Percentiles rank a stretch among this genome's conserved stretches.
Conservation (phyloP, 1,139 yeast species). For the Tardiomyces digboiensis region DNA sequence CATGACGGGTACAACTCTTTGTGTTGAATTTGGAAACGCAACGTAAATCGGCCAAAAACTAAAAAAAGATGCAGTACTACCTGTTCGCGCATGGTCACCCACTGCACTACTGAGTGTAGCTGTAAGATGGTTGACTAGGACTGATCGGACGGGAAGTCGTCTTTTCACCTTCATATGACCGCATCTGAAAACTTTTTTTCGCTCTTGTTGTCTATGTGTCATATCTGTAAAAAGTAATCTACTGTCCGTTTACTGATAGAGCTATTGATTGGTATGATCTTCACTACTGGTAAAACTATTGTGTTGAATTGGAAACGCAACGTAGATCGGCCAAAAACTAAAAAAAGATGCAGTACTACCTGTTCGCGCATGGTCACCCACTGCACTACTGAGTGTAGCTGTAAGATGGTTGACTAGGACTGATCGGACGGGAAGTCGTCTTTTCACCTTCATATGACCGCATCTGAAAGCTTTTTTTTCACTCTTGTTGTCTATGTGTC, state of each 20-base stretch:
- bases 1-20: too few species aligned
- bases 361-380: constrained; percentile 1
- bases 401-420: not conserved
- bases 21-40: not conserved
- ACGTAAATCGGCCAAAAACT: not conserved
- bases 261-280: too few species aligned
- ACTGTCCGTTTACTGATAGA: too few species aligned
- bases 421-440: constrained; percentile 1
- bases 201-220: too few species aligned
- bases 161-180: not conserved
- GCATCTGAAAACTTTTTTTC: not conserved
- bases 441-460: not conserved
- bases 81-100: constrained; percentile 1
- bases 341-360: constrained; percentile 1
- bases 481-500: too few species aligned
- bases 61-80: not conserved
- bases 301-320: not conserved
- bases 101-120: constrained; percentile 1
- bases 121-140: not conserved
- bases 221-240: too few species aligned
- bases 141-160: constrained; percentile 1
- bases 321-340: not conserved
- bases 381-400: constrained; percentile 1
- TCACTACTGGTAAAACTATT: too few species aligned
- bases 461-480: not conserved